Base-by-base conservation (phyloP, 176 grass and related monocot genomes). In the Tillandsia fasciculata region DNA sequence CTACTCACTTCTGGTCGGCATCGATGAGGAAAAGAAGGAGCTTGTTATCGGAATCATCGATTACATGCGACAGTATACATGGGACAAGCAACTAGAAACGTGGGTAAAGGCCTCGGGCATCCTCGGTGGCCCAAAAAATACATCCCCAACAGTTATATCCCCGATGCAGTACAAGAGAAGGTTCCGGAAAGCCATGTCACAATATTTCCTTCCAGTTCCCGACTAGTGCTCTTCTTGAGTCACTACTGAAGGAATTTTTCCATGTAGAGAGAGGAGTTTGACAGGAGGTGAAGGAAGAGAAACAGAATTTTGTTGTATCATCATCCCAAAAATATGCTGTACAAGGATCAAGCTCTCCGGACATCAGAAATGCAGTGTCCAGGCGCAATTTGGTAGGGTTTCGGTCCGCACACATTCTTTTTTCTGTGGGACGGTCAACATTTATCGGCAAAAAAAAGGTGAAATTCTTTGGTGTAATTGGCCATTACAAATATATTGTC, bases 81-180 rank as follows among this genome's bases (percentile, higher is more conserved):
- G 88, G 92, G 92, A 96, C 76, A 92, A 92, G 71, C 93, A 97
- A 42, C 77, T 97, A 20, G 93, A 97, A 74, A 97, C 89, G 8
- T 91, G 86, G 89, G 93, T 97, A 72, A 97, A 97, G 72, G 79
- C 93, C 22, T 79, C 93, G 1, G 93, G 93, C 72, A 92, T 97
- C 65, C 84, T 97, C 14, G 93, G 89, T 0, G 93, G 89, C 11
- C 82, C 86, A 0, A 97, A 87, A 77, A 87, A 97, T 27, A 82
- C 83, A 22, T 49, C 81, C 1, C 93, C 93, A 20, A 97, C 93
- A 9, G 78, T 97, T 15, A 83, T 97, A 66, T 97, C 86, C 17
- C 89, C 89, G 1, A 33, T 85, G 51, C 86, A 90, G 70, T 97
- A 97, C 65, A 97, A 92, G 79, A 92, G 79, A 81, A 83, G 93